Evolutionary conservation across 2,329 filamentous ascomycete genomes (phyloP).

Genomic region (Teratosphaeria gauchensis): DNA sequence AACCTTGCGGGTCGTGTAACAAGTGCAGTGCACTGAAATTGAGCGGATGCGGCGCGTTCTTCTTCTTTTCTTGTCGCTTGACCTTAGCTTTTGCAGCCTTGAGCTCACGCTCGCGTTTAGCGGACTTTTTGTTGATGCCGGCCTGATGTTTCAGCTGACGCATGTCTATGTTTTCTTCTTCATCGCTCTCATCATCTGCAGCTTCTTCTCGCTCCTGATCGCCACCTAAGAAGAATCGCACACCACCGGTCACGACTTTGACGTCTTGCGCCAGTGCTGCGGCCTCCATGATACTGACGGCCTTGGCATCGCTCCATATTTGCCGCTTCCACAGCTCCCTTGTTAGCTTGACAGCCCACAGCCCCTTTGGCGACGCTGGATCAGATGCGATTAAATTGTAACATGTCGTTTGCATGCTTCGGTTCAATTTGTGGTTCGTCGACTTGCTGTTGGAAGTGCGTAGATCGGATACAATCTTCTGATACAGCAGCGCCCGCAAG

Average conservation of each 20-base stretch:
- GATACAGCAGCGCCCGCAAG: slow-evolving; percentile 71
- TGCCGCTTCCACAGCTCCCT: slow-evolving; percentile 94
- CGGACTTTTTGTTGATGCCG: slow-evolving; percentile 92
- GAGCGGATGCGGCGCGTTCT: slow-evolving; percentile 73
- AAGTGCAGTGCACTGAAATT: slow-evolving; percentile 96
- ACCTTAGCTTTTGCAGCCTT: slow-evolving; percentile 74
- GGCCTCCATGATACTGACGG: slow-evolving; percentile 98
- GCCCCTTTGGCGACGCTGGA: slow-evolving; percentile 69
- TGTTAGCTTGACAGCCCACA: slow-evolving; percentile 95
- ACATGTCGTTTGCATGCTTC: slow-evolving; percentile 83
- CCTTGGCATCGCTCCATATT: slow-evolving; percentile 87
- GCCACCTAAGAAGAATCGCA: slow-evolving; percentile 89
- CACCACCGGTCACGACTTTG: slow-evolving; percentile 79
- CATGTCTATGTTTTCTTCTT: slow-evolving; percentile 66
- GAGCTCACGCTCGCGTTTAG: slow-evolving; percentile 71
- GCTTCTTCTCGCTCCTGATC: slow-evolving; percentile 92
- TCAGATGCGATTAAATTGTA: slow-evolving; percentile 87
- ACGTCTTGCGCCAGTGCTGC: slow-evolving; percentile 81
- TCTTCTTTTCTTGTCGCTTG: slow-evolving; percentile 76
- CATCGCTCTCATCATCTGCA: slow-evolving; percentile 73
- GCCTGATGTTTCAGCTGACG: slow-evolving; percentile 73
- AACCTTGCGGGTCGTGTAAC: slow-evolving; percentile 87
- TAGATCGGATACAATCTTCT: slow-evolving; percentile 85
- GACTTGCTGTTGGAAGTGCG: slow-evolving; percentile 77
- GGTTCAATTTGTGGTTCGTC: slow-evolving; percentile 86